These are phyloP conservation scores for Entomortierella lignicola DNA, from an alignment of 192 early-diverging fungal species.

Conservation along the genomic window DNA sequence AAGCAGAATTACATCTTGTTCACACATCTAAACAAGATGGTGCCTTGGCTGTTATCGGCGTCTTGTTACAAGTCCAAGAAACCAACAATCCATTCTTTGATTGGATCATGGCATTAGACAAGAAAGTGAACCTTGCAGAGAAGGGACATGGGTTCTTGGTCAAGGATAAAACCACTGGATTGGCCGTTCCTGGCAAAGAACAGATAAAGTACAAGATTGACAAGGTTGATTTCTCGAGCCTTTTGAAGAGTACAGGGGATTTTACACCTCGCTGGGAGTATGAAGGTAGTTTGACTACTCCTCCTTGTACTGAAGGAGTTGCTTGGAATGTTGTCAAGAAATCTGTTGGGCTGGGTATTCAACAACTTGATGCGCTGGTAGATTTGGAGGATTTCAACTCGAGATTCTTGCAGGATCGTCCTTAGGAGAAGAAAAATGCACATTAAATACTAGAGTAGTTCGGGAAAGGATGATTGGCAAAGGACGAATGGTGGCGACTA, in stretches of 20 bases:
- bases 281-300: constrained; percentile 69
- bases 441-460: too few species aligned
- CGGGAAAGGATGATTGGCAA: too few species aligned
- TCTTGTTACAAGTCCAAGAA: constrained; percentile 58
- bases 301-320: constrained; percentile 72
- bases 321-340: constrained; percentile 60
- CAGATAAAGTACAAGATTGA: constrained; percentile 30
- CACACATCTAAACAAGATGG: constrained; percentile 51
- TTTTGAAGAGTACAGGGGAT: constrained; percentile 1
- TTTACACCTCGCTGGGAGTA: constrained; percentile 57
- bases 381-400: constrained; percentile 59
- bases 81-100: constrained; percentile 51
- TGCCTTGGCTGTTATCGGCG: constrained; percentile 59
- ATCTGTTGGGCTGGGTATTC: constrained; percentile 35
- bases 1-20: constrained; percentile 66
- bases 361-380: constrained; percentile 48
- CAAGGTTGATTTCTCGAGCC: constrained; percentile 6
- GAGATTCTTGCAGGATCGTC: constrained; percentile 37
- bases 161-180: constrained; percentile 9
- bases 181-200: background rate
- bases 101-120: constrained; percentile 24
- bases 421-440: background rate
- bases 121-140: constrained; percentile 11
- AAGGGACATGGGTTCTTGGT: constrained; percentile 7
- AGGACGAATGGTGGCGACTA: too few species aligned